Evolutionary conservation across 306 rosid species (phyloP).

Genomic region (Dalbergia cochinchinensis): DNA sequence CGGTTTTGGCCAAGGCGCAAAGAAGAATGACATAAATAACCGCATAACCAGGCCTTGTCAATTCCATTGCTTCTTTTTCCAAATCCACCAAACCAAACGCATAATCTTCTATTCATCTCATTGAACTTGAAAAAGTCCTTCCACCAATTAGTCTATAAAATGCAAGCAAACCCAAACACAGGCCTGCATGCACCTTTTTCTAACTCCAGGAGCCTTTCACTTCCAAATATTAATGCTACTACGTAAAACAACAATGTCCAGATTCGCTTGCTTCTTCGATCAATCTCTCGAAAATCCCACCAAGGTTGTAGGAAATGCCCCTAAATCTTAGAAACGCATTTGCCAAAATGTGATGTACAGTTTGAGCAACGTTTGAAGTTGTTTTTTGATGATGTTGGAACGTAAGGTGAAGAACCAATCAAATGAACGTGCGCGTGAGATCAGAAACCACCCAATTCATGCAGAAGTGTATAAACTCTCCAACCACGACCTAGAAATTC

Average conservation of each 20-base stretch:
- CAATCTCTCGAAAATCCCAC: slow-evolving; percentile 21
- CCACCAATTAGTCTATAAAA: slow-evolving; percentile 35
- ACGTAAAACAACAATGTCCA: neutral
- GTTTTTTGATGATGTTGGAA: neutral
- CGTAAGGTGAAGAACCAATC: neutral
- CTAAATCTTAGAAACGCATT: slow-evolving; percentile 35
- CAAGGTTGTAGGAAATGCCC: neutral
- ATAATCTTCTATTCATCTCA: slow-evolving; percentile 63
- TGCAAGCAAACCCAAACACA: neutral
- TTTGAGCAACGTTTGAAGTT: neutral
- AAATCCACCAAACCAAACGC: slow-evolving; percentile 50
- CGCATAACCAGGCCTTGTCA: slow-evolving; percentile 57
- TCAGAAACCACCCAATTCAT: slow-evolving; percentile 26
- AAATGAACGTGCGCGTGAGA: slow-evolving; percentile 26
- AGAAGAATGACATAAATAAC: slow-evolving; percentile 63
- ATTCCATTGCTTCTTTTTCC: slow-evolving; percentile 52
- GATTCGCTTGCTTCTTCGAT: neutral
- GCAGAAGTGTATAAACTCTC: slow-evolving; percentile 31
- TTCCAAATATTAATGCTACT: slow-evolving; percentile 29
- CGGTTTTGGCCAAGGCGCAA: slow-evolving; percentile 57
- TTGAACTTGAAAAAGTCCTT: slow-evolving; percentile 45
- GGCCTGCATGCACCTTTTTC: neutral
- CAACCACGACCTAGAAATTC: slow-evolving; percentile 26
- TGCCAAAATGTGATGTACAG: slow-evolving; percentile 7
- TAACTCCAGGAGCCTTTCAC: slow-evolving; percentile 11